These are phyloP conservation scores for Rhizopus delemar DNA, from an alignment of 371 early-diverging fungal species.

Conservation along the genomic window DNA sequence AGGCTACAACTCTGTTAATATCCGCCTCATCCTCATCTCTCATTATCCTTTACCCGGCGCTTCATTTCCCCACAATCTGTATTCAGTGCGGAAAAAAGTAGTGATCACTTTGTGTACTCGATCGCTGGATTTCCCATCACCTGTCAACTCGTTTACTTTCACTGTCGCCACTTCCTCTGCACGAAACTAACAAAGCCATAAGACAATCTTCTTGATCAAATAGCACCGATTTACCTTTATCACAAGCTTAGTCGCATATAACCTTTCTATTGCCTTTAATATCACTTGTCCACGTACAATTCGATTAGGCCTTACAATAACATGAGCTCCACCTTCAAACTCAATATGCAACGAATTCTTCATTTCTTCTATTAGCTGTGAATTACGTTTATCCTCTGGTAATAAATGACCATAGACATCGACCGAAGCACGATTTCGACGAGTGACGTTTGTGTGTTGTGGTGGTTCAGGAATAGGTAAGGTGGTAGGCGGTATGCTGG, in stretches of 20 bases:
- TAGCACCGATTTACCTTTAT: conserved; percentile 33
- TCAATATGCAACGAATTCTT: conserved; percentile 26
- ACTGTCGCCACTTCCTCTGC: conserved; percentile 45
- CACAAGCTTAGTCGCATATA: conserved; percentile 38
- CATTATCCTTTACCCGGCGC: conserved; percentile 24
- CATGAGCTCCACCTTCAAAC: conserved; percentile 51
- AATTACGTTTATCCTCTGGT: conserved; percentile 3
- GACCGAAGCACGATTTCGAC: not conserved
- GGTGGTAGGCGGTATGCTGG: conserved; percentile 1
- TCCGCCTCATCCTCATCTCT: not conserved
- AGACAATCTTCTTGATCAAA: not conserved
- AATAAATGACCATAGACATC: not conserved
- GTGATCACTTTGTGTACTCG: conserved; percentile 38
- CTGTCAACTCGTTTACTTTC: conserved; percentile 22
- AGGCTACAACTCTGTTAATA: conserved; percentile 23
- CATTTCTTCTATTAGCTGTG: not conserved
- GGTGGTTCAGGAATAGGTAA: conserved; percentile 26
- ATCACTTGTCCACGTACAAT: conserved; percentile 32
- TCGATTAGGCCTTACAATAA: conserved; percentile 52
- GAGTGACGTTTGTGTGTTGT: conserved; percentile 25
- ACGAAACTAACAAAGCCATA: conserved; percentile 33
- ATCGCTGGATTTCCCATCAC: conserved; percentile 21
- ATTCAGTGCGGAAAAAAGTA: conserved; percentile 40
- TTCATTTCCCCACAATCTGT: conserved; percentile 39
- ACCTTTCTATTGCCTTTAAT: conserved; percentile 27